Conservation (phyloP, 2,329 filamentous ascomycete species). For the Neonectria punicea region DNA sequence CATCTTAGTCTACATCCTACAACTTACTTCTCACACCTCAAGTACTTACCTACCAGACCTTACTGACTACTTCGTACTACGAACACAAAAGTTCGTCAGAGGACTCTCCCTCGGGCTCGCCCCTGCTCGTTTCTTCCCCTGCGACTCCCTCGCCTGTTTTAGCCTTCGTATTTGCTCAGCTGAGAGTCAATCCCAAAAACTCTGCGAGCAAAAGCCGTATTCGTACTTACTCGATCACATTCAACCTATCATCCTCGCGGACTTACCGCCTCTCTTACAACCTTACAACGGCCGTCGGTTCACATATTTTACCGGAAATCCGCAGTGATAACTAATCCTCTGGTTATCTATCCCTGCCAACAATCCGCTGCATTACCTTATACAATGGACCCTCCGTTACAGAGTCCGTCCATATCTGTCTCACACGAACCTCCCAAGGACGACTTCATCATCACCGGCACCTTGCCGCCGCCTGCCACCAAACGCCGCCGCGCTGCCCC, state of each 20-base stretch:
- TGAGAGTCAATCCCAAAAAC: not conserved
- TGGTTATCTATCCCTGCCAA: not conserved
- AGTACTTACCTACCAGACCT: too few relatives aligned
- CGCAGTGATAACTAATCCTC: not conserved
- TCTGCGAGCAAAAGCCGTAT: not conserved
- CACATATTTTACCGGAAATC: too few relatives aligned
- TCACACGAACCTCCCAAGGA: constrained; percentile 8
- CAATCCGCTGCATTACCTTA: not conserved
- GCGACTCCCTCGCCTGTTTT: not conserved
- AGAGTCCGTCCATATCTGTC: constrained; percentile 9
- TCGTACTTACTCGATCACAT: not conserved
- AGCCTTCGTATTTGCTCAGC: not conserved
- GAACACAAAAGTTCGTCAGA: not conserved
- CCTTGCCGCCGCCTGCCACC: constrained; percentile 34
- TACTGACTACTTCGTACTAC: too few relatives aligned
- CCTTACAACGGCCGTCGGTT: not conserved
- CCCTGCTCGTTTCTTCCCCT: not conserved
- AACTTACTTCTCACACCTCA: too few relatives aligned
- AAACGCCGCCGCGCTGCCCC: constrained; percentile 48
- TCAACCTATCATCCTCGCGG: not conserved
- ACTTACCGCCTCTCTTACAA: not conserved
- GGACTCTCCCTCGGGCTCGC: not conserved
- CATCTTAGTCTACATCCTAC: too few relatives aligned
- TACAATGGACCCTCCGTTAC: constrained; percentile 14
- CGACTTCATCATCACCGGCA: constrained; percentile 23